Base-by-base conservation (phyloP, 768 basidiomycete genomes). In the Pleurotus ostreatus region DNA sequence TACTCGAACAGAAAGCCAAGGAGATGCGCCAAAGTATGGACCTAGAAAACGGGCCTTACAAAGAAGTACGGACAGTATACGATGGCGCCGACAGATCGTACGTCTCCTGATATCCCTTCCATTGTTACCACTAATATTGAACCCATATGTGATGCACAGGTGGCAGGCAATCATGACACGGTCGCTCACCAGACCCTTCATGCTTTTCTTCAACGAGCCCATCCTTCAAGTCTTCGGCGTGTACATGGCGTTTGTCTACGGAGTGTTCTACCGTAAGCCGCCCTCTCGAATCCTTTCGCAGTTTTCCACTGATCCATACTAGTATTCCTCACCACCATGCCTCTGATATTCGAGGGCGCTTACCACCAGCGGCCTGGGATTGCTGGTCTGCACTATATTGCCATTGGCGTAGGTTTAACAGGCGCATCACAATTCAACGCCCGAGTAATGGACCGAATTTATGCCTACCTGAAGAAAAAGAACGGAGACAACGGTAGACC, bases 231-330 rank as follows among this genome's bases (percentile, higher is more conserved):
- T 88, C 2, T 69, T 90, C 11, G 83, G 84, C 0, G 3, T 83
- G 1, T 91, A 89, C 58, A 81, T 88, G 78, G 83, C 86, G 0
- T 83, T 88, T 59, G 64, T 87, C 12, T 92, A 86, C 56, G 89
- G 85, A 2, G 63, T 75, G 0, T 69, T 84, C 38, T 87, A 85
- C 55, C 58, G 84, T 84, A 61, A 49, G 82, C 7, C 30, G 7
- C 30, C 9, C 30, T 9, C 30, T 34, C 30, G 8, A 9, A 68
- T 26, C 43, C 9, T 18, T 46, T 11, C 46, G n/a, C 16, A 46
- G 7, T 18, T 48, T 56, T 34, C 22, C 38, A 6, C 11, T 34
- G 3, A 6, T 20, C 1, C 16, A 16, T 15, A 12, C 15, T 23
- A 89, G 88, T 89, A 20, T 85, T 85, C 63, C 68, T 89, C 34